Conservation (phyloP, 2,329 filamentous ascomycete species). For the Fusarium oligoseptatum region DNA sequence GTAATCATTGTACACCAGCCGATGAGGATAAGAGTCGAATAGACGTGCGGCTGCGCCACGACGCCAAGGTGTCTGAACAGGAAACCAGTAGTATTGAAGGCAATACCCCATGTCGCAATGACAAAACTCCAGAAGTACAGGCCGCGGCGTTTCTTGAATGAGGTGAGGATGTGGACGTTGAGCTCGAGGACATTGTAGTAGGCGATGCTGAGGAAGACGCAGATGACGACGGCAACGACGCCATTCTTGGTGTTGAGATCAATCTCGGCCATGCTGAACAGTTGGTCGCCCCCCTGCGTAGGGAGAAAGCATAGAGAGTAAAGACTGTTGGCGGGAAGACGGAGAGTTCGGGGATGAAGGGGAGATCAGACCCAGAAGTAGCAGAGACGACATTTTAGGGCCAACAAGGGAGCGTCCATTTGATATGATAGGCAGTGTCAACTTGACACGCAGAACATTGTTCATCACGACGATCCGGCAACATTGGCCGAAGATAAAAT, state of each 20-base stretch:
- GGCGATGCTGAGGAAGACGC: constrained; percentile 45
- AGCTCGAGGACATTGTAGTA: constrained; percentile 54
- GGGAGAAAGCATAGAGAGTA: background rate
- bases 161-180: constrained; percentile 47
- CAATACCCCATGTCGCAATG: constrained; percentile 50
- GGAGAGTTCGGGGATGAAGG: background rate
- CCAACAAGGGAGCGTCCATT: background rate
- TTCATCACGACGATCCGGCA: background rate
- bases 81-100: constrained; percentile 57
- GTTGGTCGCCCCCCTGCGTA: background rate
- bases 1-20: constrained; percentile 66
- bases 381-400: background rate
- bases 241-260: constrained; percentile 23
- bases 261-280: background rate
- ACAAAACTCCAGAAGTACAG: constrained; percentile 57
- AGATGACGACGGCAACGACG: constrained; percentile 42
- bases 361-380: background rate
- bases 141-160: constrained; percentile 49
- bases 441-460: background rate
- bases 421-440: background rate
- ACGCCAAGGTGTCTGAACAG: constrained; percentile 53
- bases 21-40: constrained; percentile 46
- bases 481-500: background rate
- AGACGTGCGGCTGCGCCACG: constrained; percentile 20
- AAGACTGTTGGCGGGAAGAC: background rate